A percentile compares a stretch with the other conserved stretches of the same genome.
Conservation (phyloP, 345 rosid species). For the Sisymbrium irio region DNA sequence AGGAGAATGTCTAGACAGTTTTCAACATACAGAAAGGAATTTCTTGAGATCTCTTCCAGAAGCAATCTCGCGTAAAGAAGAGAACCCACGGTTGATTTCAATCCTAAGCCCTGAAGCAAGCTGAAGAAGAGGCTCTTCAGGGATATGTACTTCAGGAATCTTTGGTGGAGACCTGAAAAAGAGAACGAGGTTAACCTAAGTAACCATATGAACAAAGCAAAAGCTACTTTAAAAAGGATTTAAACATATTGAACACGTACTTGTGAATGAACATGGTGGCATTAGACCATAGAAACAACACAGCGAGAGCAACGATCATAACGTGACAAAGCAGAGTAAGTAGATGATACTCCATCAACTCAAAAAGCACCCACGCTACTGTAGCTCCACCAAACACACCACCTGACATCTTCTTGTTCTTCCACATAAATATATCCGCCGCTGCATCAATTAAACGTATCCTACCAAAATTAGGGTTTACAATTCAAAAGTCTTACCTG, state of each 20-base stretch:
- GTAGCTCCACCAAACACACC: conserved; percentile 84
- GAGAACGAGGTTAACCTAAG: too few species aligned
- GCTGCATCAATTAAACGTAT: conserved; percentile 34
- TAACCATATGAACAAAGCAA: too few species aligned
- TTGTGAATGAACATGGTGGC: conserved; percentile 72
- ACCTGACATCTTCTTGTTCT: conserved; percentile 84
- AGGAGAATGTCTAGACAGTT: not conserved
- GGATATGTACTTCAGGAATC: conserved; percentile 73
- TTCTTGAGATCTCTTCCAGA: conserved; percentile 91
- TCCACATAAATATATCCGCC: conserved; percentile 89
- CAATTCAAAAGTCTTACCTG: too few species aligned
- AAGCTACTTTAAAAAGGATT: too few species aligned
- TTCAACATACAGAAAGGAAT: conserved; percentile 65
- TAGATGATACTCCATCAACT: conserved; percentile 70
- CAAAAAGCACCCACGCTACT: conserved; percentile 70
- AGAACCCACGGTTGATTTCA: conserved; percentile 60
- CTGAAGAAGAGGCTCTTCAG: conserved; percentile 69
- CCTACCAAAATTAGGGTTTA: too few species aligned
- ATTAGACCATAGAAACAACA: conserved; percentile 83
- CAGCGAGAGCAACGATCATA: conserved; percentile 57
- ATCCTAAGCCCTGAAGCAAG: conserved; percentile 57
- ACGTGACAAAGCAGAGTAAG: conserved; percentile 71
- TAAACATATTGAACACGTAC: conserved; percentile 64
- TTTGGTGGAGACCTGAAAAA: conserved; percentile 57
- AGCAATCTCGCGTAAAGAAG: conserved; percentile 70